Evolutionary conservation across 1,139 yeast genomes (phyloP), one percentile per base, ranked within the genome.

Genomic region (Blastobotrys illinoisensis): DNA sequence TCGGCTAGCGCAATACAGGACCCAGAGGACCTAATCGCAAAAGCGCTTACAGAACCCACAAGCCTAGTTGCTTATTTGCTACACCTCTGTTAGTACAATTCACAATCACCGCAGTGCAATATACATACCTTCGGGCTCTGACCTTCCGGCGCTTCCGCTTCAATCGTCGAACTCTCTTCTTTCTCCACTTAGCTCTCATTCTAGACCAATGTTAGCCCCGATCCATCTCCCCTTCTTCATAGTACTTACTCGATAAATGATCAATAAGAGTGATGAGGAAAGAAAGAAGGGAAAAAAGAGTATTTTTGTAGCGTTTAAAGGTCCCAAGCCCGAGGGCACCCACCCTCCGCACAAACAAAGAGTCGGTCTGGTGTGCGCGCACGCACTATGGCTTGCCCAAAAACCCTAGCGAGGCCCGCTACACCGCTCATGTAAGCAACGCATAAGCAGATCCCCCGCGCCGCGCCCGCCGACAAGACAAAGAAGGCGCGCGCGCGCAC

Each of bases 101-200:
- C 16, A 7, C 40, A 14, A 32, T 3, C 7, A 13, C 9, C 16
- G 3, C 28, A 32, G 28, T 14, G 23, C 9, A 2, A 2, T 20
- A 3, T 18, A 54, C 58, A 32, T 50, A 56, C 67, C 71, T 66
- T 88, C 97, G 88, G 80, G 97, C 97, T 88, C 97, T 88, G 74
- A 90, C 96, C 95, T 89, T 89, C 96, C 97, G 96, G 86, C 97
- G 87, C 95, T 90, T 90, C 86, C 97, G 88, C 87, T 90, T 90
- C 77, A 90, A 88, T 88, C 97, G 88, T 88, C 97, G 89, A 80
- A 86, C 95, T 89, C 97, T 89, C 95, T 90, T 90, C 87, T 90
- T 90, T 88, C 96, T 89, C 97, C 96, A 88, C 65, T 66, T 66
- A 59, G 68, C 70, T 66, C 70, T 66, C 70, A 66, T 66, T 58